Conservation (phyloP, 1,284 basidiomycete species). For the Leccinum fallax region DNA sequence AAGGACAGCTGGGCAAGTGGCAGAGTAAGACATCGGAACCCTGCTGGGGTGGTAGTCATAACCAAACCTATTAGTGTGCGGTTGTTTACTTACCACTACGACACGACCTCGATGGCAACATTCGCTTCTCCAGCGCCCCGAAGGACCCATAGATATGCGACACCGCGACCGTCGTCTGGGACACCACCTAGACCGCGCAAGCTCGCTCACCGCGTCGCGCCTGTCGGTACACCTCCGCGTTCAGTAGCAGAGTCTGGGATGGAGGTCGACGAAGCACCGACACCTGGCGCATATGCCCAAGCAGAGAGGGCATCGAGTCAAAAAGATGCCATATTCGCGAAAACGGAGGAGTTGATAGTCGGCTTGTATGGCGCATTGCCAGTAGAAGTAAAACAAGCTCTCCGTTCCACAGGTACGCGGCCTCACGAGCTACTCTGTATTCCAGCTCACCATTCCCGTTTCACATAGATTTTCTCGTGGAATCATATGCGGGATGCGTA, state of each 20-base stretch:
- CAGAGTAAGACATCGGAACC: constrained; percentile 63
- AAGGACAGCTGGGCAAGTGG: constrained; percentile 68
- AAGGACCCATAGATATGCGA: constrained; percentile 40
- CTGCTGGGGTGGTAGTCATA: constrained; percentile 28
- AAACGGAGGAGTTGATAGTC: constrained; percentile 71
- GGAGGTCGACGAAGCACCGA: constrained; percentile 64
- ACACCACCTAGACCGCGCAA: constrained; percentile 35
- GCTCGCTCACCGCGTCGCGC: constrained; percentile 27
- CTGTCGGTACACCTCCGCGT: constrained; percentile 33
- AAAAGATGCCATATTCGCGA: constrained; percentile 62
- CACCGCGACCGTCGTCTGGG: constrained; percentile 41
- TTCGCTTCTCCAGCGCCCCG: constrained; percentile 51
- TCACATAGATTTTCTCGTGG: constrained; percentile 62
- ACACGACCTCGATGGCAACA: constrained; percentile 29
- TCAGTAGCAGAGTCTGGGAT: constrained; percentile 50
- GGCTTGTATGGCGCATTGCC: constrained; percentile 71
- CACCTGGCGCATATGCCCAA: constrained; percentile 39
- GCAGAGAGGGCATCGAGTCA: constrained; percentile 29
- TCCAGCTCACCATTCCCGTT: background rate
- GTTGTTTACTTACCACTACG: constrained; percentile 17
- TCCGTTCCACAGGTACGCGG: constrained; percentile 61
- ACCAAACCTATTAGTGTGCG: background rate
- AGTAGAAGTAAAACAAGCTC: constrained; percentile 69
- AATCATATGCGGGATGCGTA: constrained; percentile 68
- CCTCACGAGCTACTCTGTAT: background rate